Percentiles rank a stretch among this genome's conserved stretches.
Conservation (phyloP, 2,329 filamentous ascomycete species). For the Sporothrix variecibatus region DNA sequence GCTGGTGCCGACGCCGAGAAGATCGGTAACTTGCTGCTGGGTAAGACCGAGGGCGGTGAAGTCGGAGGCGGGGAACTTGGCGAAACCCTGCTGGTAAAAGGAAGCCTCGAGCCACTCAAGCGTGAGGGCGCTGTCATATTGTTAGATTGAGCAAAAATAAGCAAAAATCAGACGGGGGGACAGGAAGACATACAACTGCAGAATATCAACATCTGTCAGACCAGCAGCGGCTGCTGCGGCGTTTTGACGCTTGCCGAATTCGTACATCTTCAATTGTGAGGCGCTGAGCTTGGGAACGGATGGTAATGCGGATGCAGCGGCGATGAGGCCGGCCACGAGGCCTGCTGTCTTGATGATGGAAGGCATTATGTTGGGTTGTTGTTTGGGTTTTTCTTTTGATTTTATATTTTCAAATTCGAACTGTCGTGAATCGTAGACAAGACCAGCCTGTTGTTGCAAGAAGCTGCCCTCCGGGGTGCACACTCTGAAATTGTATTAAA, state of each 20-base stretch:
- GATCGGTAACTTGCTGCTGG: slow-evolving; percentile 56
- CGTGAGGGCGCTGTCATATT: slow-evolving; percentile 62
- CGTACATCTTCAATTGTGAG: slow-evolving; percentile 50
- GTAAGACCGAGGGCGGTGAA: slow-evolving; percentile 65
- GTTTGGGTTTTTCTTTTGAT: slow-evolving; percentile 31
- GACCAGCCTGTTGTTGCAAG: slow-evolving; percentile 41
- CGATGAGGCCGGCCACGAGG: slow-evolving; percentile 48
- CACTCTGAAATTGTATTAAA: slow-evolving; percentile 36
- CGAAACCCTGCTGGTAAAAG: slow-evolving; percentile 73
- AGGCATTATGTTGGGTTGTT: slow-evolving; percentile 44
- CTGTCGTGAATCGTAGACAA: slow-evolving; percentile 35
- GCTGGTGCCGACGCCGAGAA: slow-evolving; percentile 62
- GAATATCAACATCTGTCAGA: slow-evolving; percentile 56
- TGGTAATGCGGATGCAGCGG: slow-evolving; percentile 51
- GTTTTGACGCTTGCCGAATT: slow-evolving; percentile 53
- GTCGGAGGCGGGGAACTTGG: slow-evolving; percentile 63
- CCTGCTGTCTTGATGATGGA: slow-evolving; percentile 49
- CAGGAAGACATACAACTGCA: slow-evolving; percentile 55
- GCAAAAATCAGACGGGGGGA: too few species aligned
- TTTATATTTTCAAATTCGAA: slow-evolving; percentile 35
- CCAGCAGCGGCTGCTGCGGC: slow-evolving; percentile 49
- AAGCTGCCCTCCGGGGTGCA: slow-evolving; percentile 37
- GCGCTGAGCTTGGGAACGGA: slow-evolving; percentile 46
- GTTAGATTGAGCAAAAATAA: not conserved
- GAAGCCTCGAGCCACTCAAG: slow-evolving; percentile 73